Base-by-base conservation (phyloP, 2,329 filamentous ascomycete genomes). In the Xylaria sp. region DNA sequence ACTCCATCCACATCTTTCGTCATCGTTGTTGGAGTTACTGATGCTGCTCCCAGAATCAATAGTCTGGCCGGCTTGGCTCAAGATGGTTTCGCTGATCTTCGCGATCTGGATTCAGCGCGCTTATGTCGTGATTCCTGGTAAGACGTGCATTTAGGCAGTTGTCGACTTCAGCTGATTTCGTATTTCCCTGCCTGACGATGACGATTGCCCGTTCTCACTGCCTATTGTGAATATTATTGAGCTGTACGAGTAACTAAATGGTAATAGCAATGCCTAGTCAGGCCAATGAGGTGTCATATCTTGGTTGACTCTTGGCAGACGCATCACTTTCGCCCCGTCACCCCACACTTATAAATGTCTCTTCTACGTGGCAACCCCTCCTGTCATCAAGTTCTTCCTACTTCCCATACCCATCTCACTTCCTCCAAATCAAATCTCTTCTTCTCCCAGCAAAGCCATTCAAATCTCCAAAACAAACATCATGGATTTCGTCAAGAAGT, bases 401-500 rank as follows among this genome's bases (percentile, higher is more conserved):
- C 23, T 30, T 30, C 23, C 5, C 4, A 5, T 30, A 13, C 37
- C 5, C 11, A 42, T 42, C 37, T 42, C 23, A 30, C 23, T 30
- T 30, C 4, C 23, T 30, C 4, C 3, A 5, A 4, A 23, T 23
- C 2, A 23, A 4, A 23, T 23, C 23, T 23, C 23, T 23, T 23
- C 2, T 23, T 23, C 3, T 23, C 23, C 16, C 16, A 16, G 23
- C 2, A 23, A 23, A 23, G 23, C 5, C 5, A 23, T 23, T 23
- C 23, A 23, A 30, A 5, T 30, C 23, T 1, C 1, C 2, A 49
- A 47, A 3, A 35, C 16, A 52, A n/a, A 55, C 67, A 75, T 37
- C 63, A 84, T 84, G 82, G 81, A 84, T 68, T 80, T 80, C 69
- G 67, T 84, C 71, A 84, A 83, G 69, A 82, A 80, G 60, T 59